A percentile compares a stretch with the other conserved stretches of the same genome.
phyloP scores from a whole-genome alignment of 1,284 basidiomycete species.

The Tranzscheliella williamsii region DNA sequence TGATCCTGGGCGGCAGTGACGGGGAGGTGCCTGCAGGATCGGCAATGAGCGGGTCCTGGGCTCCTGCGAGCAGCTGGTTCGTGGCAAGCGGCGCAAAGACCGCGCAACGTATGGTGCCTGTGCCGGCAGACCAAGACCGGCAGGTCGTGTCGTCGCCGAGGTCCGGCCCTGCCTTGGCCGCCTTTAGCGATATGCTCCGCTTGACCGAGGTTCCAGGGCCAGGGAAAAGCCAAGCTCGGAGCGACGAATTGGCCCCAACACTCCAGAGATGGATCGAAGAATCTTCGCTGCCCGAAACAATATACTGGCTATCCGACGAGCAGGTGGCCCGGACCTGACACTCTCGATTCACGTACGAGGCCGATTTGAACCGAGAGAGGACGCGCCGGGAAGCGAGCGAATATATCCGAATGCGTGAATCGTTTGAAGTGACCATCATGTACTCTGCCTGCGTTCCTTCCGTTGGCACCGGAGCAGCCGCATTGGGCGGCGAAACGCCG shows the following conservation, averaged over 20 bases:
- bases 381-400: constrained; percentile 46
- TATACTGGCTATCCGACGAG: constrained; percentile 52
- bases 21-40: background rate
- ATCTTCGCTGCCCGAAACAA: constrained; percentile 61
- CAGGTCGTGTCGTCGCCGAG: constrained; percentile 13
- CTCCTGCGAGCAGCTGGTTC: constrained; percentile 8
- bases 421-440: constrained; percentile 62
- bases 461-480: background rate
- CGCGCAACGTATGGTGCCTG: constrained; percentile 40
- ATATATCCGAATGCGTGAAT: constrained; percentile 61
- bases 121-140: constrained; percentile 32
- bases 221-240: constrained; percentile 2
- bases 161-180: background rate
- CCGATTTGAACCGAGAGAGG: constrained; percentile 45
- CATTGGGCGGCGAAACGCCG: constrained; percentile 1
- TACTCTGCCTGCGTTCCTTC: constrained; percentile 28
- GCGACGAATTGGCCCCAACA: constrained; percentile 8
- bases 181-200: constrained; percentile 13
- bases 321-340: constrained; percentile 59
- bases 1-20: constrained; percentile 15
- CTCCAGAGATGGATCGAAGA: constrained; percentile 56
- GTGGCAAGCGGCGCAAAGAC: constrained; percentile 40
- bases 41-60: constrained; percentile 30
- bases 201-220: constrained; percentile 9
- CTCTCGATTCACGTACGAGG: constrained; percentile 42